These are phyloP conservation scores for Rutidosis leptorrhynchoides DNA, from an alignment of 129 eudicot species.

Conservation along the genomic window DNA sequence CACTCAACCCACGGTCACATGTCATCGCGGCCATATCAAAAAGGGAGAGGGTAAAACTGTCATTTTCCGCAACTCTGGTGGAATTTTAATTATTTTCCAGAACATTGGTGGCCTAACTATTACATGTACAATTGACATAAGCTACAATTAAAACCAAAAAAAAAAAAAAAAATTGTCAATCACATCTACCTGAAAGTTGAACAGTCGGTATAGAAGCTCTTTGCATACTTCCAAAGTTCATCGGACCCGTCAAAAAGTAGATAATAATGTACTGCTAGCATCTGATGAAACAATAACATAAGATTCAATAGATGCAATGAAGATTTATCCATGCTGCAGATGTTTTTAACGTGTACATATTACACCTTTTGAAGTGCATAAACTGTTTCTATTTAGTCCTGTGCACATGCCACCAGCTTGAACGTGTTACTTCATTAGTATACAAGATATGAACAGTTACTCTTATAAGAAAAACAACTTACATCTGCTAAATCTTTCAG, in stretches of 20 bases:
- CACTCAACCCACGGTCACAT: background rate
- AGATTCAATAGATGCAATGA: background rate
- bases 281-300: constrained; percentile 50
- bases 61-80: constrained; percentile 5
- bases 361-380: constrained; percentile 9
- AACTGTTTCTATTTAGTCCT: background rate
- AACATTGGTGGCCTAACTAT: background rate
- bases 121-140: constrained; percentile 3
- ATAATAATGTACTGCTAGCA: constrained; percentile 95
- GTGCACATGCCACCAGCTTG: background rate
- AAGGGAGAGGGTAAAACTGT: background rate
- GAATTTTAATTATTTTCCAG: background rate
- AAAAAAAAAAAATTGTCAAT: constrained; percentile 1
- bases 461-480: constrained; percentile 34
- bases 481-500: constrained; percentile 98
- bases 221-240: constrained; percentile 85
- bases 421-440: constrained; percentile 2
- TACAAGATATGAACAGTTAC: constrained; percentile 5
- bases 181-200: constrained; percentile 70
- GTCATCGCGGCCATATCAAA: background rate
- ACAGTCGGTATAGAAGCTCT: constrained; percentile 56
- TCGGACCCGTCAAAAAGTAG: constrained; percentile 88
- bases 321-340: background rate
- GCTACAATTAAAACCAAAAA: background rate
- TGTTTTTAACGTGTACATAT: background rate